Conservation (phyloP, 805 yeast species). For the Metschnikowia drakensbergensis region DNA sequence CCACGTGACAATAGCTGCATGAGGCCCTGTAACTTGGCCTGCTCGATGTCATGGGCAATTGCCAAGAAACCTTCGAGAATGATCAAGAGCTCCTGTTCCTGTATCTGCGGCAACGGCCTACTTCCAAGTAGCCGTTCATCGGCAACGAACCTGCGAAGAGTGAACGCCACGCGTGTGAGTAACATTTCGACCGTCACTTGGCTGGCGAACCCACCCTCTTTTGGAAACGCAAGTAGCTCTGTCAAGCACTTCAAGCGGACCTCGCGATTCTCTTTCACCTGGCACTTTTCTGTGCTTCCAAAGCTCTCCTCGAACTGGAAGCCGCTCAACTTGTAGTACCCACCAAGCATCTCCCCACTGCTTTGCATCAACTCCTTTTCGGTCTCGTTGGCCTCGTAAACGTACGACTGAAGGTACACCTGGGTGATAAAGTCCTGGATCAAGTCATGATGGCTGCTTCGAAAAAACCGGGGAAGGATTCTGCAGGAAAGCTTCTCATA, state of each 20-base stretch:
- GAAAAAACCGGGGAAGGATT: slow-evolving; percentile 39
- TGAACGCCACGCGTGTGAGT: slow-evolving; percentile 54
- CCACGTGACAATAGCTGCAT: slow-evolving; percentile 11
- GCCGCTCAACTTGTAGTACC: slow-evolving; percentile 16
- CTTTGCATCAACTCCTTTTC: slow-evolving; percentile 33
- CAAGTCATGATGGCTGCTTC: slow-evolving; percentile 15
- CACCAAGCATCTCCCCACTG: slow-evolving; percentile 4
- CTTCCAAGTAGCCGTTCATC: slow-evolving; percentile 56
- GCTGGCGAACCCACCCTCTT: slow-evolving; percentile 7
- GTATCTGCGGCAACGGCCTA: slow-evolving; percentile 65
- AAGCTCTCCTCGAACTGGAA: slow-evolving; percentile 48
- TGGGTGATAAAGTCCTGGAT: slow-evolving; percentile 44
- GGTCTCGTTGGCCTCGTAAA: slow-evolving; percentile 54
- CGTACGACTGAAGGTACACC: slow-evolving; percentile 57
- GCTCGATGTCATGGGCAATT: slow-evolving; percentile 7
- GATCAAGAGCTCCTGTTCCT: slow-evolving; percentile 55
- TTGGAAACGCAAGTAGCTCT: slow-evolving; percentile 44
- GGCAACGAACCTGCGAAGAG: slow-evolving; percentile 59
- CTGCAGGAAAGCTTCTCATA: slow-evolving; percentile 40
- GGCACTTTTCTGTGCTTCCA: slow-evolving; percentile 59
- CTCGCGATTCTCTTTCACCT: slow-evolving; percentile 38
- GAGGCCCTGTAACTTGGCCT: slow-evolving; percentile 6
- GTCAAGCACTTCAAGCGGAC: slow-evolving; percentile 56
- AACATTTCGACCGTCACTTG: slow-evolving; percentile 34
- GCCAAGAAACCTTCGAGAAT: slow-evolving; percentile 42